Percentiles rank a stretch among this genome's conserved stretches.
phyloP scores from a whole-genome alignment of 768 basidiomycete species.

The Rhodotorula graminis region DNA sequence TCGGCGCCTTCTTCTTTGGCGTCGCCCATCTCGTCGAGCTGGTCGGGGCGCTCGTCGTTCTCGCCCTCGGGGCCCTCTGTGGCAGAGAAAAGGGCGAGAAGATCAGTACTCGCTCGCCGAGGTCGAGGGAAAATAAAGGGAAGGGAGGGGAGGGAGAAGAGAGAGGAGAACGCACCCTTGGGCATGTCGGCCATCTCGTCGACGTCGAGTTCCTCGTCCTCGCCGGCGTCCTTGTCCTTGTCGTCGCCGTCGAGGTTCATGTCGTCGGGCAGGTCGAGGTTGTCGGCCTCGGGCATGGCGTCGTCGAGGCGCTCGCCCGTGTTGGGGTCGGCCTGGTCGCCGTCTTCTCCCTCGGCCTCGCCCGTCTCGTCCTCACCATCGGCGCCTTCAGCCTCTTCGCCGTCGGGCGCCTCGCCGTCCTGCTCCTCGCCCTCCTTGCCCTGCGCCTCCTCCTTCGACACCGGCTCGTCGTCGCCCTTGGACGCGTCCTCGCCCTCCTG shows the following conservation, averaged over 20 bases:
- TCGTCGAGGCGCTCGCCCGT: slow-evolving; percentile 66
- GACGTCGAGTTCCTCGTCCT: slow-evolving; percentile 44
- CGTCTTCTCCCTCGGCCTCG: slow-evolving; percentile 39
- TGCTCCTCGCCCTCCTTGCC: slow-evolving; percentile 42
- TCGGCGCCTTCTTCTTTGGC: slow-evolving; percentile 44
- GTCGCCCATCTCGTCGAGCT: slow-evolving; percentile 50
- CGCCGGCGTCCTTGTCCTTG: slow-evolving; percentile 43
- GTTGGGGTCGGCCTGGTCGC: slow-evolving; percentile 54
- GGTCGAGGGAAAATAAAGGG: too few species aligned
- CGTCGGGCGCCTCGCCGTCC: slow-evolving; percentile 32
- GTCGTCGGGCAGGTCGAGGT: slow-evolving; percentile 83
- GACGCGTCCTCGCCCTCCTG: slow-evolving; percentile 39
- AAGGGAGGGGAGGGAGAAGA: not conserved
- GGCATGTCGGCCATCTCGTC: slow-evolving; percentile 38
- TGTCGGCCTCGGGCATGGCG: slow-evolving; percentile 69
- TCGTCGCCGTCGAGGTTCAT: slow-evolving; percentile 56
- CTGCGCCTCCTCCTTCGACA: slow-evolving; percentile 41
- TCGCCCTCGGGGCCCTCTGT: slow-evolving; percentile 46
- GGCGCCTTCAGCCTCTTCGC: slow-evolving; percentile 32
- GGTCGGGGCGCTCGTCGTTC: slow-evolving; percentile 44
- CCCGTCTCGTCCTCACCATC: slow-evolving; percentile 28
- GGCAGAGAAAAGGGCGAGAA: not conserved
- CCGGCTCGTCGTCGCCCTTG: slow-evolving; percentile 39
- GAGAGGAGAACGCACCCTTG: slow-evolving; percentile 34
- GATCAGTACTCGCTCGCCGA: not conserved